Conservation (phyloP, 2,329 filamentous ascomycete genomes). For the Colletotrichum abscissum region DNA sequence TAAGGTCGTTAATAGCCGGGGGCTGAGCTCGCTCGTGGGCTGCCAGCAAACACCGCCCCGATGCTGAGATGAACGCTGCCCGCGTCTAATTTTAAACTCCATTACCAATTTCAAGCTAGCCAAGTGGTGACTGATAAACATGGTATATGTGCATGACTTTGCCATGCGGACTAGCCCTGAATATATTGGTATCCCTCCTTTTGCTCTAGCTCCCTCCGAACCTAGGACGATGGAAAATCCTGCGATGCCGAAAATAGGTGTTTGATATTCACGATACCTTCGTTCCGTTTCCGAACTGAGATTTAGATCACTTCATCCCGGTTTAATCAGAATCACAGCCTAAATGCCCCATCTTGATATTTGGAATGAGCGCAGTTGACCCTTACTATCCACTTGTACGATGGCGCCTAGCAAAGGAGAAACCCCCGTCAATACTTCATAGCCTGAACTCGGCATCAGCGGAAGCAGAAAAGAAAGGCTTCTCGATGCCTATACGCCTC, state of each 20-base stretch:
- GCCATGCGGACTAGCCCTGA: not conserved
- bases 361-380: not conserved
- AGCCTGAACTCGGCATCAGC: too few species aligned
- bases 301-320: too few species aligned
- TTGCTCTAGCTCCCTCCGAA: not conserved
- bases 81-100: slow-evolving; percentile 1
- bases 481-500: too few species aligned
- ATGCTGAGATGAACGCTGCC: not conserved
- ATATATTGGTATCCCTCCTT: not conserved
- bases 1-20: not conserved
- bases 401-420: too few species aligned
- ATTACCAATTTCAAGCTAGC: not conserved
- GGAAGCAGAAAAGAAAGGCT: too few species aligned
- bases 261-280: not conserved
- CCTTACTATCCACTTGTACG: too few species aligned
- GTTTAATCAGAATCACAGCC: not conserved
- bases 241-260: not conserved
- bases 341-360: not conserved
- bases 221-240: not conserved
- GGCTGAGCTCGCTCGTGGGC: not conserved
- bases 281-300: not conserved
- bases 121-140: not conserved
- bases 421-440: too few species aligned
- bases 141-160: not conserved
- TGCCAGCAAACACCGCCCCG: not conserved